Evolutionary conservation across 2,329 filamentous ascomycete species (phyloP), one percentile per base, ranked within the genome.

Genomic region (Colletotrichum camelliae): DNA sequence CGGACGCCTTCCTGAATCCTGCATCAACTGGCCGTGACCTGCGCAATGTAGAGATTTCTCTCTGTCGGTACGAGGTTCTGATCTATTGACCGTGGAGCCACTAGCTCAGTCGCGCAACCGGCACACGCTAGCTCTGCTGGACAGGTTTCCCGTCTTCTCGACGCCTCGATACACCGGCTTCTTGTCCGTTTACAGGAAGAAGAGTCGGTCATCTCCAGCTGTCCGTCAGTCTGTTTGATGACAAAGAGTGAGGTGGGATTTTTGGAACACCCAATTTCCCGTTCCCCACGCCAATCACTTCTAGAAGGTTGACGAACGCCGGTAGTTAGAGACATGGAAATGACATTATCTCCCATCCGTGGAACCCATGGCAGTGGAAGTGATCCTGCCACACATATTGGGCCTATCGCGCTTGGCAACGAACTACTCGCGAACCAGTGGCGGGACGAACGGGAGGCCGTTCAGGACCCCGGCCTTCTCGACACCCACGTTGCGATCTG

Each of bases 251-350:
- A 55, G 24, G 62, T 74, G 66, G 61, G 9, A 67, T 69, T 58
- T 66, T 58, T 69, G 74, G 69, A n/a, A 67, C 67, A 52, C 39
- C 60, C 76, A 77, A 77, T 77, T 57, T 77, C 76, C 74, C 74
- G 39, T 70, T 70, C 76, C 65, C 76, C 76, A 77, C 76, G 76
- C 33, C 57, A 77, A 68, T 72, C 69, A 69, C 69, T 77, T 77
- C 76, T 77, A 76, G 76, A 77, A 77, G 76, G 64, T 76, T 73
- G 60, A 77, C 37, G 55, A 72, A 73, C 62, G 39, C 48, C 76
- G 74, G 74, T 76, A 77, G 76, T 74, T 69, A 43, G 66, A 65
- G 66, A 48, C 52, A 74, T 72, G 69, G 76, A 77, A 77, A 77
- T 77, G 76, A 77, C 60, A 62, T 77, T 60, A 77, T 77, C 76